These are phyloP conservation scores for Curvularia eragrostidis DNA, from an alignment of 2,329 filamentous ascomycete species.

Conservation along the genomic window DNA sequence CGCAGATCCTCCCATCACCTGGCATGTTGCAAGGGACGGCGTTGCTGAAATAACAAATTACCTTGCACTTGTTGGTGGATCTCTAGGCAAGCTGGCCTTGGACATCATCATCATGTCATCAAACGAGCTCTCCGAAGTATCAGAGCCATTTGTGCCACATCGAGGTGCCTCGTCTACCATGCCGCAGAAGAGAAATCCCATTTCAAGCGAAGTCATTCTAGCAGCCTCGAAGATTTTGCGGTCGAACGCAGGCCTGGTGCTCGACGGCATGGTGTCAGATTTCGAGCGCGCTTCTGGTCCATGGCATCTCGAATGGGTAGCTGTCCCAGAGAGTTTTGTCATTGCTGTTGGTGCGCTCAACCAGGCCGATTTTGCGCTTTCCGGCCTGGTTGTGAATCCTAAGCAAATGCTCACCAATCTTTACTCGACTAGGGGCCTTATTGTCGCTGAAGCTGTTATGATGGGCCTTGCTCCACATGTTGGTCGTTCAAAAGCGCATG, in stretches of 20 bases:
- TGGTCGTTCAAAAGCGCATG: constrained; percentile 62
- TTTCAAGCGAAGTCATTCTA: constrained; percentile 63
- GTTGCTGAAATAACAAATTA: constrained; percentile 62
- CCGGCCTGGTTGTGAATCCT: constrained; percentile 59
- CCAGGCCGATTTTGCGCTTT: constrained; percentile 62
- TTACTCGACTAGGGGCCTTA: constrained; percentile 59
- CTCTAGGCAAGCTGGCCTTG: constrained; percentile 62
- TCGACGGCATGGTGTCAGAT: constrained; percentile 65
- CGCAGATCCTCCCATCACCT: constrained; percentile 60
- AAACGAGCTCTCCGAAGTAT: constrained; percentile 62
- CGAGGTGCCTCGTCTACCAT: constrained; percentile 46
- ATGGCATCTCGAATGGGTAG: constrained; percentile 67
- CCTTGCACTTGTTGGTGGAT: constrained; percentile 61
- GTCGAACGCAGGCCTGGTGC: constrained; percentile 59
- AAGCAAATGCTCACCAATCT: constrained; percentile 60
- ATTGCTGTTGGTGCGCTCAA: constrained; percentile 60
- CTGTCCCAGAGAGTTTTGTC: constrained; percentile 62
- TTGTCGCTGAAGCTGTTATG: constrained; percentile 67
- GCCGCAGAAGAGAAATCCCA: constrained; percentile 62
- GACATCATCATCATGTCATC: constrained; percentile 66
- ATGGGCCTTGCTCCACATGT: constrained; percentile 63
- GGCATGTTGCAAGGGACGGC: constrained; percentile 63
- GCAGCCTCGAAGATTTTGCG: constrained; percentile 62
- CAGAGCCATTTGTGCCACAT: constrained; percentile 56
- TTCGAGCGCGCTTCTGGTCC: constrained; percentile 65